Conservation (phyloP, 106 monocot genomes). For the Gastrodia elata region DNA sequence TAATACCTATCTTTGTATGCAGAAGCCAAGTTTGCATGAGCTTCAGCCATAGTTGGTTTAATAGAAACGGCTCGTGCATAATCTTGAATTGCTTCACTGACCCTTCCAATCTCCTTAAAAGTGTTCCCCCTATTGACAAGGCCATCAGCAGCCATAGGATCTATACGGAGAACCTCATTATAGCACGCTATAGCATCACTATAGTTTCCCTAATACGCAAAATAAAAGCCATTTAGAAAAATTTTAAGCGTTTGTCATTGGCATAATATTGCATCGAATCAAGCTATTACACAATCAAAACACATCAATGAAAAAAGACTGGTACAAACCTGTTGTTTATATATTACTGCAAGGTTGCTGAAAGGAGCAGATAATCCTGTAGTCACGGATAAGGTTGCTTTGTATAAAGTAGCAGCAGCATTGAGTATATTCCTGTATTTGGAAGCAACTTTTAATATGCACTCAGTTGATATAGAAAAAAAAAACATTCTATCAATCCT, state of each 20-base stretch:
- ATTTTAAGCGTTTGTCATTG: background rate
- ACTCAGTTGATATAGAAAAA: background rate
- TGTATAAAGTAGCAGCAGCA: conserved; percentile 72
- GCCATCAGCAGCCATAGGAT: conserved; percentile 91
- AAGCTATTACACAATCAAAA: background rate
- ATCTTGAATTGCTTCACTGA: conserved; percentile 94
- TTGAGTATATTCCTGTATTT: conserved; percentile 68
- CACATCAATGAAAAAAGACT: background rate
- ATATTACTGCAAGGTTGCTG: conserved; percentile 85
- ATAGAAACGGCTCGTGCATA: conserved; percentile 75
- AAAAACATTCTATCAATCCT: background rate
- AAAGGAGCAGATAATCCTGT: conserved; percentile 89
- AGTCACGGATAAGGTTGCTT: conserved; percentile 74
- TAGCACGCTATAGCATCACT: conserved; percentile 87
- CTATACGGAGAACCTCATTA: conserved; percentile 92
- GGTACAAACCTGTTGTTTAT: conserved; percentile 82
- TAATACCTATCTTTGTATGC: conserved; percentile 89
- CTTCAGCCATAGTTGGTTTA: conserved; percentile 91
- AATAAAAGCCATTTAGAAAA: background rate
- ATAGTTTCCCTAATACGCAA: conserved; percentile 65
- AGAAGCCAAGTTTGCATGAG: conserved; percentile 97
- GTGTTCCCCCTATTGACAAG: conserved; percentile 95
- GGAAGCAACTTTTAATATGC: background rate
- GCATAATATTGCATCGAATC: background rate
- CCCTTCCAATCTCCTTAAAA: conserved; percentile 91